Percentiles rank a stretch among this genome's conserved stretches.
Conservation (phyloP, 2,329 filamentous ascomycete species). For the Xylaria sp. region DNA sequence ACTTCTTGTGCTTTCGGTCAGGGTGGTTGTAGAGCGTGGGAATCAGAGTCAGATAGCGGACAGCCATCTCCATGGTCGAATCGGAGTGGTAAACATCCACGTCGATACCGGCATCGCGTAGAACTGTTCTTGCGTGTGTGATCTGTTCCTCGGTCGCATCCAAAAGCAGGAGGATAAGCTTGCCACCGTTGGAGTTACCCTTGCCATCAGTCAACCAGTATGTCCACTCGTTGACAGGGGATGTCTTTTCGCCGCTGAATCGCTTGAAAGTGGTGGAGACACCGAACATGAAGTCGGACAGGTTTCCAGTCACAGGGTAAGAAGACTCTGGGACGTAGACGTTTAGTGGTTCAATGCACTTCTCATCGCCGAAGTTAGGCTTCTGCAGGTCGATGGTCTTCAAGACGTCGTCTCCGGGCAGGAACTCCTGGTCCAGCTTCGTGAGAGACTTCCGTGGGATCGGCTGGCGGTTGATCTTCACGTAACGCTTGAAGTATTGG, state of each 20-base stretch:
- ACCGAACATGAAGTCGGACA: conserved; percentile 54
- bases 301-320: conserved; percentile 46
- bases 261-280: conserved; percentile 54
- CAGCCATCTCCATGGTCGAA: conserved; percentile 50
- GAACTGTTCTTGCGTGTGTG: conserved; percentile 42
- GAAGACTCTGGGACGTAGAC: conserved; percentile 48
- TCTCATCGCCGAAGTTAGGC: conserved; percentile 37
- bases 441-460: conserved; percentile 48
- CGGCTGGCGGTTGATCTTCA: conserved; percentile 46
- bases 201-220: conserved; percentile 55
- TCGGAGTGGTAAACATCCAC: conserved; percentile 53
- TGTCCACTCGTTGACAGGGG: conserved; percentile 53
- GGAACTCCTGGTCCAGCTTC: conserved; percentile 43
- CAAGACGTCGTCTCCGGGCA: conserved; percentile 38
- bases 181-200: conserved; percentile 52
- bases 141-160: conserved; percentile 49
- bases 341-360: conserved; percentile 46
- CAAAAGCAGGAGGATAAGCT: conserved; percentile 49
- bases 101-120: conserved; percentile 48
- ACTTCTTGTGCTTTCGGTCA: conserved; percentile 46
- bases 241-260: conserved; percentile 47
- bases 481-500: conserved; percentile 52
- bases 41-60: conserved; percentile 52
- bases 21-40: conserved; percentile 50
- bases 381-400: conserved; percentile 45